Conservation (phyloP, 106 monocot species). For the Dendrobium chrysotoxum region DNA sequence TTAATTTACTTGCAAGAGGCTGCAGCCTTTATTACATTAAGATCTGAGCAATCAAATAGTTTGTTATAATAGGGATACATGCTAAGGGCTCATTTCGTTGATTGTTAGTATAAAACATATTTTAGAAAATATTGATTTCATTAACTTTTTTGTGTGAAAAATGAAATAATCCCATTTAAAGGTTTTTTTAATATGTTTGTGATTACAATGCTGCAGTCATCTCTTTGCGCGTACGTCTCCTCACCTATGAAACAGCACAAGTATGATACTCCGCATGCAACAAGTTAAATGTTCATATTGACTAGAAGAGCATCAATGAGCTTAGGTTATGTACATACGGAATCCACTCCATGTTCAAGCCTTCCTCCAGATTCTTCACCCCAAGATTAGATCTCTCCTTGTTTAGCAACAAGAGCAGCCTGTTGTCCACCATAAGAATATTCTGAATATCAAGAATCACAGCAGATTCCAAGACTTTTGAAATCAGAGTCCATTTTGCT, state of each 20-base stretch:
- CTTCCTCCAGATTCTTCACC: slow-evolving; percentile 95
- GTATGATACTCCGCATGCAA: slow-evolving; percentile 85
- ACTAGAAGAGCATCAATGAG: slow-evolving; percentile 79
- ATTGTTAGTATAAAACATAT: too few species aligned
- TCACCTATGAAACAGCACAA: slow-evolving; percentile 82
- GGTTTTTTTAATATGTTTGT: too few species aligned
- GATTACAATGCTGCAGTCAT: too few species aligned
- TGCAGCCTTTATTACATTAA: too few species aligned
- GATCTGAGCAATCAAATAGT: too few species aligned
- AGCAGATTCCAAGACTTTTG: slow-evolving; percentile 87
- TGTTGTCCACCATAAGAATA: slow-evolving; percentile 79
- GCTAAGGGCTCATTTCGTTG: too few species aligned
- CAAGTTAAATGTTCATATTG: slow-evolving; percentile 74
- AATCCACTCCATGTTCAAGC: slow-evolving; percentile 86
- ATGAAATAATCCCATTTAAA: too few species aligned
- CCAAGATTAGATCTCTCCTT: slow-evolving; percentile 94
- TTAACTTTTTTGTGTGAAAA: too few species aligned
- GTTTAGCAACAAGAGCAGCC: slow-evolving; percentile 85
- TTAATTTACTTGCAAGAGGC: too few species aligned
- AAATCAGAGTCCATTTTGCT: slow-evolving; percentile 68
- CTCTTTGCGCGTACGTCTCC: too few species aligned
- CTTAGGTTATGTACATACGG: slow-evolving; percentile 87
- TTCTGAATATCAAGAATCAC: slow-evolving; percentile 93
- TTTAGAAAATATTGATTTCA: too few species aligned
- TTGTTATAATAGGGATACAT: too few species aligned